Base-by-base conservation (phyloP, 2,329 filamentous ascomycete species). In the Xylaria sp. region DNA sequence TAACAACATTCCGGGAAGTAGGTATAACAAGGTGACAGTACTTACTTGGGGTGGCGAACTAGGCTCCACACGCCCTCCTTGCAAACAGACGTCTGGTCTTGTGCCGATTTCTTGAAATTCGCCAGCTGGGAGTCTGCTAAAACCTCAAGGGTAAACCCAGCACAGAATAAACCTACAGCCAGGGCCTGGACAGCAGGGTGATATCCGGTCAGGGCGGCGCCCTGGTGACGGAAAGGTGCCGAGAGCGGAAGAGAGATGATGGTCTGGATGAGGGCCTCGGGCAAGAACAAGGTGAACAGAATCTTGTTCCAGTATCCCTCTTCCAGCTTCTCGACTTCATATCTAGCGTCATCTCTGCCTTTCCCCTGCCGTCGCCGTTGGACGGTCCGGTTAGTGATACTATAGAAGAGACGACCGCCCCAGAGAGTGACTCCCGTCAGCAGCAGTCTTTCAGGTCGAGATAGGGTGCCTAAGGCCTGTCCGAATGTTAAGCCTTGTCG, bases 41-140 rank as follows among this genome's bases (percentile, higher is more conserved):
- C 84, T 76, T 80, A 89, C 86, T 89, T 89, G 0, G 87, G 87
- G 77, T 89, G 87, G 57, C 88, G 79, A 30, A 89, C 86, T 36
- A 89, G 82, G 71, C 85, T 87, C 86, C 86, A 89, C 34, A 90
- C 87, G 13, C 87, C 87, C n/a, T 86, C 81, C 15, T 83, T 82
- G 68, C 85, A 81, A 34, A 89, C 78, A 43, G 78, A 79, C 39
- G 79, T 78, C 18, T 74, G 73, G 18, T 80, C 79, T 25, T 82
- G 76, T 52, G 79, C 78, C 68, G 68, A 70, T n/a, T 83, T 83
- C 75, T 87, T 86, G 39, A 80, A 73, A 53, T 84, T 83, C 32
- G 70, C 70, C 15, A 89, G 79, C 73, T 89, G 87, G 56, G 80
- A 80, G 72, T 90, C 87, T 12, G 87, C 87, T 28, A 90, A 71